These are phyloP conservation scores for Vigna unguiculata DNA, from an alignment of 306 rosid genomes.

Conservation along the genomic window DNA sequence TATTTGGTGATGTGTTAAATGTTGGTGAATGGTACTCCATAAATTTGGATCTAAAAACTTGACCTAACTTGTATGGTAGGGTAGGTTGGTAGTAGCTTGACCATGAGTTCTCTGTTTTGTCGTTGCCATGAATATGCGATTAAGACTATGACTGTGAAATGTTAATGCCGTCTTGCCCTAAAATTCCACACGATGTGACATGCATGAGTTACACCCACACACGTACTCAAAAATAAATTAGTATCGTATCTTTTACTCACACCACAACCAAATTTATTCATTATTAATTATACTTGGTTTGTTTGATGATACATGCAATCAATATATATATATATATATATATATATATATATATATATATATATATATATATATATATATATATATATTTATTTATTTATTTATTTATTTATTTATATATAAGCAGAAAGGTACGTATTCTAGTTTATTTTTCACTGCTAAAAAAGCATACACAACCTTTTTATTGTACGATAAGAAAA, in stretches of 20 bases:
- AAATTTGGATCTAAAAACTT: not conserved
- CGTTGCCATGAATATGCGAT: not conserved
- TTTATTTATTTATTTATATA: no score
- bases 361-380: no score
- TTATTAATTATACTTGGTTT: not conserved
- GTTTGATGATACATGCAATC: not conserved
- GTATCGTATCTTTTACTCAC: not conserved
- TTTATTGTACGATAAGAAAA: not conserved
- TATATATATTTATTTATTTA: no score
- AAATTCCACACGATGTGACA: slow-evolving; percentile 2
- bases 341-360: no score
- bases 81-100: not conserved
- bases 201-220: not conserved
- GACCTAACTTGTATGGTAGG: not conserved
- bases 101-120: not conserved
- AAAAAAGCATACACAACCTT: not conserved
- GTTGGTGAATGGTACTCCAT: not conserved
- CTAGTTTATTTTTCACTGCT: not conserved
- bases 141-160: not conserved
- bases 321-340: no score
- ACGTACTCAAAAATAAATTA: not conserved
- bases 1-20: no score
- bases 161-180: not conserved
- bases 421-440: not conserved
- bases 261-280: no score